Evolutionary conservation across 2,329 filamentous ascomycete species (phyloP), one percentile per base, ranked within the genome.

Genomic region (Trichoderma sp.): DNA sequence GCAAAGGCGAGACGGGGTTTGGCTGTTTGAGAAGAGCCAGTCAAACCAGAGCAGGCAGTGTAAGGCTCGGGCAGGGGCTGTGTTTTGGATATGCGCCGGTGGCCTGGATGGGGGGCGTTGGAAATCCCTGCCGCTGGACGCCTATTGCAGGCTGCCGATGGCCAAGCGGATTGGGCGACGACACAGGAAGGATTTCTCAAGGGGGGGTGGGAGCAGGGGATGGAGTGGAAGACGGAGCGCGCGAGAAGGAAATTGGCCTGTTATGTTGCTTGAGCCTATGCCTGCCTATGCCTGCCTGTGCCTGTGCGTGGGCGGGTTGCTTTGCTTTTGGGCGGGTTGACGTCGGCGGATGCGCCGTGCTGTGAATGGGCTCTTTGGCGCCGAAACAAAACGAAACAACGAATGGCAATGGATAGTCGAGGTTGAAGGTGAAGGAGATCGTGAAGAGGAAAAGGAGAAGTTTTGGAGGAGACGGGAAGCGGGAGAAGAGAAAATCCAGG

Each of bases 41-140:
- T 69, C 55, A 61, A 61, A 63, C 50, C 28, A 36, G 63, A 32
- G 69, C 69, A 71, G 68, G 69, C 69, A 71, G 62, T 58, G 62
- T 61, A 71, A 71, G 68, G 68, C 68, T 73, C 68, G 34, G 62
- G 68, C 68, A 73, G 71, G 64, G 64, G 73, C 72, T 69, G 73
- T 68, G 73, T 74, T 75, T 74, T 73, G 69, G 68, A 74, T 73
- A 76, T 76, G 75, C 75, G 74, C 75, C 75, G 74, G 73, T 70
- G 73, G 68, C 68, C 66, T 75, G 73, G 74, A 63, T 76, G 71
- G 73, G 71, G 63, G 62, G 71, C 72, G 73, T 73, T 70, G 57
- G 63, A 70, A 36, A 74, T 59, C 74, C 72, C 62, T 72, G 72
- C 68, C 57, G 36, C 47, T 64, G 58, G 58, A 72, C 66, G 65